A percentile compares a stretch with the other conserved stretches of the same genome.
phyloP scores from a whole-genome alignment of 768 basidiomycete species.

The Lactifluus subvellereus region DNA sequence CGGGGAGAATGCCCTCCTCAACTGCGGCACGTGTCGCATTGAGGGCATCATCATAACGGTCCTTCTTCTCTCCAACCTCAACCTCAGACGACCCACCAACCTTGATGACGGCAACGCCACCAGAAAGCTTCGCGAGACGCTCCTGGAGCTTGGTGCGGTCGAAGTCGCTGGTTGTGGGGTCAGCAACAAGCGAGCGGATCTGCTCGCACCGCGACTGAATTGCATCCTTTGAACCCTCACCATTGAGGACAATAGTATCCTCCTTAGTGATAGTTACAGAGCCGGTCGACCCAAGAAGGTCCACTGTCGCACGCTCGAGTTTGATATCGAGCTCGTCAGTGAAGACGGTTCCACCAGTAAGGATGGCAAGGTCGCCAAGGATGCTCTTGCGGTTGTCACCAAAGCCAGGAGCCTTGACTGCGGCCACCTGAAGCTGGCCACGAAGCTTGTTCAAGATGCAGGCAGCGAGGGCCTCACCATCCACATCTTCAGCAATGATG shows the following conservation, averaged over 20 bases:
- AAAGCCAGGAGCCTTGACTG: slow-evolving; percentile 97
- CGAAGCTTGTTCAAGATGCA: slow-evolving; percentile 99
- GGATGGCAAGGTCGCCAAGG: slow-evolving; percentile 93
- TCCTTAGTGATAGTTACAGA: slow-evolving; percentile 95
- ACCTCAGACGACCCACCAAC: slow-evolving; percentile 93
- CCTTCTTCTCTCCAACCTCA: slow-evolving; percentile 99
- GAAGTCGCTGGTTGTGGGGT: slow-evolving; percentile 84
- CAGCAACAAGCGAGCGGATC: slow-evolving; percentile 76
- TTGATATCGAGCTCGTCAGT: slow-evolving; percentile 91
- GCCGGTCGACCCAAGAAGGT: slow-evolving; percentile 88
- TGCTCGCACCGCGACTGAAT: slow-evolving; percentile 95
- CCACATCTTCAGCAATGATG: slow-evolving; percentile 96
- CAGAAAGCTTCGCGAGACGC: slow-evolving; percentile 90
- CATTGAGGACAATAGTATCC: slow-evolving; percentile 94
- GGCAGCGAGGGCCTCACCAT: slow-evolving; percentile 95
- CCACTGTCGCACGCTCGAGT: slow-evolving; percentile 82
- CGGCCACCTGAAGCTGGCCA: slow-evolving; percentile 89
- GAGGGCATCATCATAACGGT: slow-evolving; percentile 93
- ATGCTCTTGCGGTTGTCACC: slow-evolving; percentile 99
- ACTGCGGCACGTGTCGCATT: slow-evolving; percentile 99
- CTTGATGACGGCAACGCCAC: slow-evolving; percentile 98
- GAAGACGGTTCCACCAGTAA: slow-evolving; percentile 97
- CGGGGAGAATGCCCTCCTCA: slow-evolving; percentile 97
- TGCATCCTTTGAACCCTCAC: slow-evolving; percentile 83
- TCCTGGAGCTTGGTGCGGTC: slow-evolving; percentile 95